Percentiles rank a stretch among this genome's conserved stretches.
phyloP scores from a whole-genome alignment of 2,329 filamentous ascomycete genomes.

The Fusarium decemcellulare region DNA sequence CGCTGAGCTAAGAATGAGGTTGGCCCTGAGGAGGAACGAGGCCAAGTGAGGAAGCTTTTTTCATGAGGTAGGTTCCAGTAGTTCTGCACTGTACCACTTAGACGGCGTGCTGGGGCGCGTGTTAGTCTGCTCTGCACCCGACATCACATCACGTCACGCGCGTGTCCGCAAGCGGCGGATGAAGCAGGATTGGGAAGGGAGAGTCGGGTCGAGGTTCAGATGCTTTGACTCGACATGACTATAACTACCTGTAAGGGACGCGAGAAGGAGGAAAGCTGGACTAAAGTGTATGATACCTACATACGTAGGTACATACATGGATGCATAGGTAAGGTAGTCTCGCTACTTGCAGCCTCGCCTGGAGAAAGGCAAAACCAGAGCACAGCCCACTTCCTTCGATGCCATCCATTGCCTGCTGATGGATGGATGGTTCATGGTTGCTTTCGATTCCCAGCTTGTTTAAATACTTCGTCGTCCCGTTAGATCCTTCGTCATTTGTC shows the following conservation, averaged over 20 bases:
- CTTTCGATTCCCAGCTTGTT: constrained; percentile 15
- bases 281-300: neutral
- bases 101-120: constrained; percentile 1
- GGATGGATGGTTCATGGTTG: constrained; percentile 16
- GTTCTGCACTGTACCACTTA: neutral
- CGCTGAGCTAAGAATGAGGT: constrained; percentile 8
- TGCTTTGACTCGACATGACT: neutral
- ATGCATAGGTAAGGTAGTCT: too few species aligned
- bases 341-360: neutral
- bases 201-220: neutral
- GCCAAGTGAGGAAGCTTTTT: too few species aligned
- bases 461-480: constrained; percentile 25
- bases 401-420: constrained; percentile 14
- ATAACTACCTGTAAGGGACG: too few species aligned
- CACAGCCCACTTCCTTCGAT: constrained; percentile 21
- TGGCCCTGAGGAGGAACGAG: too few species aligned
- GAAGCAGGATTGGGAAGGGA: constrained; percentile 3
- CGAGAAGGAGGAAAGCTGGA: too few species aligned
- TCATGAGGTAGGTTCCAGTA: too few species aligned
- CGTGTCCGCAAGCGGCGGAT: constrained; percentile 30
- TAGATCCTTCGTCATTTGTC: constrained; percentile 13
- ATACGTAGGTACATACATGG: neutral
- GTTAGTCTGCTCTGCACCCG: constrained; percentile 10
- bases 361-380: constrained; percentile 14
- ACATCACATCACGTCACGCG: constrained; percentile 35